Conservation (phyloP, 2,329 filamentous ascomycete genomes). For the Fusarium circinatum region DNA sequence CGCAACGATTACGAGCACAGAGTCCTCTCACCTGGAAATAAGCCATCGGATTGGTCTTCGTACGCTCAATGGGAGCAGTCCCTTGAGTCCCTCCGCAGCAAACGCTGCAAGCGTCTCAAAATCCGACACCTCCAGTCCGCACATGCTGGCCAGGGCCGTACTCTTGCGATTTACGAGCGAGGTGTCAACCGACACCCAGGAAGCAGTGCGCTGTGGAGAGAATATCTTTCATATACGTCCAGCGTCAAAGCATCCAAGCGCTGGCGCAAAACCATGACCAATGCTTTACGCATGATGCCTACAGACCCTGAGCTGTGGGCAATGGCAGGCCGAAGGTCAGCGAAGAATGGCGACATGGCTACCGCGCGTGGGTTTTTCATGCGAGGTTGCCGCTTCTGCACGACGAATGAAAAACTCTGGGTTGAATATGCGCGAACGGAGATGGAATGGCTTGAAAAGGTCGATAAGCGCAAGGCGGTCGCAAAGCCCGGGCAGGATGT, state of each 20-base stretch:
- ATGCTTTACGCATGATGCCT: constrained; percentile 86
- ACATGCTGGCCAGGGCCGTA: constrained; percentile 80
- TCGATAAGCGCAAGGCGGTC: constrained; percentile 76
- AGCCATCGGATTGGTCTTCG: constrained; percentile 80
- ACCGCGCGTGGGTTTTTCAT: constrained; percentile 87
- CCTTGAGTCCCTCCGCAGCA: constrained; percentile 80
- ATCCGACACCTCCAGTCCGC: constrained; percentile 74
- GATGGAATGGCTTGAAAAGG: constrained; percentile 88
- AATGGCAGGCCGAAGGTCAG: constrained; percentile 81
- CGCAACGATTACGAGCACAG: constrained; percentile 94
- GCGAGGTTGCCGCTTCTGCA: constrained; percentile 90
- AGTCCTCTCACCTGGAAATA: constrained; percentile 82
- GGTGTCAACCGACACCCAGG: constrained; percentile 86
- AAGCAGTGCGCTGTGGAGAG: constrained; percentile 84
- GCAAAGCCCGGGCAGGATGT: constrained; percentile 59
- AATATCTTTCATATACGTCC: constrained; percentile 85
- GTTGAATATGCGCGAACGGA: constrained; percentile 90
- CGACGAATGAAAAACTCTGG: constrained; percentile 78
- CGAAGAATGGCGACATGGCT: constrained; percentile 86
- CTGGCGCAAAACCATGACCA: constrained; percentile 71
- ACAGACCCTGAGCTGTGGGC: constrained; percentile 87
- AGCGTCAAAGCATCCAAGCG: constrained; percentile 73
- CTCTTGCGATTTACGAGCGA: constrained; percentile 90
- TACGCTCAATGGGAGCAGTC: constrained; percentile 81
- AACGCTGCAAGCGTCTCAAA: constrained; percentile 83